A percentile compares a stretch with the other conserved stretches of the same genome.
phyloP scores from a whole-genome alignment of 495 filamentous ascomycete species.

The Glutinoglossum americanum region DNA sequence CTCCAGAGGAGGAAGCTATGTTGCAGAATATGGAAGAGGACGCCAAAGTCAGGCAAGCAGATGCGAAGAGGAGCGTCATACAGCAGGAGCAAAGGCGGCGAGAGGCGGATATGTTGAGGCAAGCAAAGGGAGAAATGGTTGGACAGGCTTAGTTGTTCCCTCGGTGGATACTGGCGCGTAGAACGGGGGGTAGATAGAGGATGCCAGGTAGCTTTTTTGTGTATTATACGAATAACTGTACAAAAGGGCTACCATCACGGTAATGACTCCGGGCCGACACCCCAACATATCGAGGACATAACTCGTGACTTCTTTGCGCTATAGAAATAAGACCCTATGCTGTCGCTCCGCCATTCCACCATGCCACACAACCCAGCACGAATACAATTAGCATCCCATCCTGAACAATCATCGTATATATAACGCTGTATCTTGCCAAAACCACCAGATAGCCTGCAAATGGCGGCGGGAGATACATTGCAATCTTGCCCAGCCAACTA shows the following conservation, averaged over 20 bases:
- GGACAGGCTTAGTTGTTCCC: not conserved
- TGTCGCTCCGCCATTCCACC: slow-evolving; percentile 2
- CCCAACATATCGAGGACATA: not conserved
- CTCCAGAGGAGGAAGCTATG: slow-evolving; percentile 36
- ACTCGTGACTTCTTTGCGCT: not conserved
- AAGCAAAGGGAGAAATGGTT: not conserved
- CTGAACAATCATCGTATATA: slow-evolving; percentile 4
- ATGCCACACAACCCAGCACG: slow-evolving; percentile 4
- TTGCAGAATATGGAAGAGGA: slow-evolving; percentile 36
- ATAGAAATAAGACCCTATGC: not conserved
- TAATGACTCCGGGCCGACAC: not conserved
- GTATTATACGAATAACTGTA: not conserved
- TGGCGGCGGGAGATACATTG: not conserved
- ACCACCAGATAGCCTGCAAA: slow-evolving; percentile 4
- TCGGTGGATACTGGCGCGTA: not conserved
- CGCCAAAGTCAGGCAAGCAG: slow-evolving; percentile 25
- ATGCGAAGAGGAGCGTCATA: slow-evolving; percentile 37
- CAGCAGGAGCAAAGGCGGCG: slow-evolving; percentile 38
- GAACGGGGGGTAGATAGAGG: not conserved
- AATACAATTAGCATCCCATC: slow-evolving; percentile 6
- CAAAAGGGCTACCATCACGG: not conserved
- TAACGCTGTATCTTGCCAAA: slow-evolving; percentile 4
- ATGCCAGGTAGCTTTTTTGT: not conserved
- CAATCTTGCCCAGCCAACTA: not conserved
- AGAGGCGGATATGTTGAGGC: slow-evolving; percentile 23